These are phyloP conservation scores for Yamadazyma taylorii DNA, from an alignment of 1,139 yeast species.

Conservation along the genomic window DNA sequence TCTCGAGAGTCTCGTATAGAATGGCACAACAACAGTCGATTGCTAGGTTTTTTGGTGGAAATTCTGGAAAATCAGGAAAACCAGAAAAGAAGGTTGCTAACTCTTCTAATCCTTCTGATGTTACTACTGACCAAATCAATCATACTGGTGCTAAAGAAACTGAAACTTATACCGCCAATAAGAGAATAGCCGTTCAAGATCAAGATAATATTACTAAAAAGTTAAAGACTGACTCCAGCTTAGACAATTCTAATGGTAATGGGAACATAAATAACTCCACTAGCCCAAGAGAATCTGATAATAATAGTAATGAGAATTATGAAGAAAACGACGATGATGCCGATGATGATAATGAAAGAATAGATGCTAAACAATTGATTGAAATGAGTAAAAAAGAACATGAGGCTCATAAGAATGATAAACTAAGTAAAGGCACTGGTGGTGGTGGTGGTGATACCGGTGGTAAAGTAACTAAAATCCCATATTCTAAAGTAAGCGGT, in stretches of 20 bases:
- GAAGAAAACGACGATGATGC: slow-evolving; percentile 6
- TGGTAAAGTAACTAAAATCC: slow-evolving; percentile 31
- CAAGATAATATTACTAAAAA: no score
- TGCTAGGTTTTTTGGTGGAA: slow-evolving; percentile 34
- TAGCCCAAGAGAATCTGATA: no score
- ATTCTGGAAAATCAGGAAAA: not conserved
- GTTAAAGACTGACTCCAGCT: no score
- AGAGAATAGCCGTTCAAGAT: no score
- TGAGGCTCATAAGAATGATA: slow-evolving; percentile 18
- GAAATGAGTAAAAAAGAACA: slow-evolving; percentile 23
- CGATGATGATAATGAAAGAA: slow-evolving; percentile 5
- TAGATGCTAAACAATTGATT: slow-evolving; percentile 27
- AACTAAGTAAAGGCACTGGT: slow-evolving; percentile 1
- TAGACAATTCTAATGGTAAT: no score
- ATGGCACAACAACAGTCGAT: slow-evolving; percentile 43
- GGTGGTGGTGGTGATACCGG: no score
- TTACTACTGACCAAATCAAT: not conserved
- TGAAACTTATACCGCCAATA: slow-evolving; percentile 8
- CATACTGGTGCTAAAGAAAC: not conserved
- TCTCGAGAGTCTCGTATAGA: not conserved
- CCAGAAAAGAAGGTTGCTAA: not conserved
- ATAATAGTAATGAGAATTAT: no score
- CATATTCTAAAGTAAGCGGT: slow-evolving; percentile 63
- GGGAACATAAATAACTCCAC: not conserved
- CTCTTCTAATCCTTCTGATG: not conserved